Evolutionary conservation across 441 rosid species (phyloP), one percentile per base, ranked within the genome.

Genomic region (Populus hybrid): DNA sequence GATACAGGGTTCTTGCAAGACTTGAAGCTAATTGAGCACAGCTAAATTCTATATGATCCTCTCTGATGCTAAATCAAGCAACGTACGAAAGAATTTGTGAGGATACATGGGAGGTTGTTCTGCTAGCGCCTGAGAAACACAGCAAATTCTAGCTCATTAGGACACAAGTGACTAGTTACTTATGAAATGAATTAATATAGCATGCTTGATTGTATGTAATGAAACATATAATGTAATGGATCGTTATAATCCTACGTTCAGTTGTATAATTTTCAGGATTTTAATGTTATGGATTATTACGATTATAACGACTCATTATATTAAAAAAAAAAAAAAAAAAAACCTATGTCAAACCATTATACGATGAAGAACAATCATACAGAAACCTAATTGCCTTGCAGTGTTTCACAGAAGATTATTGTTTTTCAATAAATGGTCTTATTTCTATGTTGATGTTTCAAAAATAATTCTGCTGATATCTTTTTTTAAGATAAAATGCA

Each of bases 61-160:
- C 42, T 87, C 88, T 9, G 91, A 82, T 61, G 91, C 91, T 86
- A 94, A 86, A 82, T 94, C 91, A 73, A 94, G 95, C 71, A 95
- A 86, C 14, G 80, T 90, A 11, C 97, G 93, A 82, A 95, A 94
- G 88, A 94, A 95, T 1, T 66, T 78, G 59, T 88, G 94, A 83
- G 98, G 97, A 77, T 94, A 86, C 83, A 92, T 70, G 19, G 97
- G 94, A 16, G 95, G 93, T 74, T 91, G 83, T 88, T 94, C 97
- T 63, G 94, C 85, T 69, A 94, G 87, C 46, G 99, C 98, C 98
- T 95, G 91, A 26, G 64, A 79, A 30, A 67, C 71, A 34, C 65
- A 76, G 19, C 75, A 34, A 75, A 30, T 57, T 72, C 64, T n/a
- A 40, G 35, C n/a, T 65, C 57, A 59, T 84, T 5, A 76, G 26